Evolutionary conservation across 805 yeast species (phyloP).

Genomic region (Ogataea parapolymorpha): DNA sequence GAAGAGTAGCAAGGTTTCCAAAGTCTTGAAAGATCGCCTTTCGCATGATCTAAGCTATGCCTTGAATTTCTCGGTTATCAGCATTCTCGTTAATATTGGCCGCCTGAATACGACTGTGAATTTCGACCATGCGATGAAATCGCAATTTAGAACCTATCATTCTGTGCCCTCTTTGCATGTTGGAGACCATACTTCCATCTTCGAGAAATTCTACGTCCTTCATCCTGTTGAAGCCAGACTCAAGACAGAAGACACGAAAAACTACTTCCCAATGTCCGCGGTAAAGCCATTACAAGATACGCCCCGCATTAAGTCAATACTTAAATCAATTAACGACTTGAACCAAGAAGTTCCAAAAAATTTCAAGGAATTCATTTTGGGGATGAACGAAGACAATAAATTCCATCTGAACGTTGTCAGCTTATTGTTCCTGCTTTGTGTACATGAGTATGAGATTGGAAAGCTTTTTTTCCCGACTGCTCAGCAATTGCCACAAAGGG

Average conservation of each 20-base stretch:
- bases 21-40: conserved; percentile 74
- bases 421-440: conserved; percentile 68
- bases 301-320: conserved; percentile 83
- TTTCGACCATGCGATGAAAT: conserved; percentile 92
- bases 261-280: conserved; percentile 37
- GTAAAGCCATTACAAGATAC: conserved; percentile 90
- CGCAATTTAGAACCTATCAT: conserved; percentile 88
- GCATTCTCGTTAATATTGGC: conserved; percentile 86
- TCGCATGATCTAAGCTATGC: conserved; percentile 50
- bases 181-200: conserved; percentile 41
- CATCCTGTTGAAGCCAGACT: conserved; percentile 16
- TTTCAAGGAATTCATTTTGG: conserved; percentile 41
- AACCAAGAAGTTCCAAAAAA: conserved; percentile 46
- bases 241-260: conserved; percentile 22
- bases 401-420: conserved; percentile 60
- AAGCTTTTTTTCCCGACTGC: conserved; percentile 26
- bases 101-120: conserved; percentile 93
- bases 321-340: conserved; percentile 83
- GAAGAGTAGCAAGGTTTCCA: conserved; percentile 78
- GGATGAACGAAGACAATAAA: conserved; percentile 17
- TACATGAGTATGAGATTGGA: conserved; percentile 43
- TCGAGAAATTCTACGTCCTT: conserved; percentile 26
- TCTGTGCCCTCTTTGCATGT: conserved; percentile 88
- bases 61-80: conserved; percentile 37
- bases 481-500: conserved; percentile 10